phyloP scores from a whole-genome alignment of 257 asterid genomes.

The Solanum appendiculatum region DNA sequence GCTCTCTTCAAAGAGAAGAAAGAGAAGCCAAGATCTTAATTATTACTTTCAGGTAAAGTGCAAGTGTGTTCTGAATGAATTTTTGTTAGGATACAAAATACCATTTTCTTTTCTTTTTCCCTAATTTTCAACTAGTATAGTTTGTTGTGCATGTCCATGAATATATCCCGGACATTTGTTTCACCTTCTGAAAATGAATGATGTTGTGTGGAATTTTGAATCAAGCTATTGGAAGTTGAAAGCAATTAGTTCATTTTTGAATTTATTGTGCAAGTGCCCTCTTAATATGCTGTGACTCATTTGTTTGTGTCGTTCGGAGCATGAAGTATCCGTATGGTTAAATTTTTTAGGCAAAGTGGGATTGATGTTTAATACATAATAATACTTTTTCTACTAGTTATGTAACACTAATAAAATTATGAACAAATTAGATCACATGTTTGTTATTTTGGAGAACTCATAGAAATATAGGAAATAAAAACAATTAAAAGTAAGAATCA shows the following conservation, averaged over 20 bases:
- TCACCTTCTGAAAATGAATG: background rate
- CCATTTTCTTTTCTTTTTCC: background rate
- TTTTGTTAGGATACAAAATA: background rate
- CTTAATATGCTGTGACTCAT: background rate
- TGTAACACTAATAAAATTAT: no score
- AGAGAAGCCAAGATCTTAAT: constrained; percentile 3
- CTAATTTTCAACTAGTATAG: background rate
- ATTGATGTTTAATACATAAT: no score
- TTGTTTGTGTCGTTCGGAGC: background rate
- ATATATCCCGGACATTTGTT: background rate
- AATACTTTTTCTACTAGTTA: no score
- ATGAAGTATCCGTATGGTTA: no score
- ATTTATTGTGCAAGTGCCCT: background rate
- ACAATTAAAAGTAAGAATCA: no score
- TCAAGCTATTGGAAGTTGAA: background rate
- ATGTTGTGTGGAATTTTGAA: background rate
- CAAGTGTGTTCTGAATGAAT: background rate
- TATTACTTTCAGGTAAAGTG: background rate
- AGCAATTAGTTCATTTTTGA: background rate
- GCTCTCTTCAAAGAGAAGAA: constrained; percentile 8
- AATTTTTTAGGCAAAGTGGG: no score
- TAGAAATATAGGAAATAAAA: no score
- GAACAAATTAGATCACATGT: no score
- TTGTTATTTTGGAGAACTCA: no score
- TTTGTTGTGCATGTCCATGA: background rate